Percentiles rank a stretch among this genome's conserved stretches.
These are phyloP conservation scores for Desmodesmus armatus DNA, from an alignment of 139 green algal genomes.

Conservation along the genomic window DNA sequence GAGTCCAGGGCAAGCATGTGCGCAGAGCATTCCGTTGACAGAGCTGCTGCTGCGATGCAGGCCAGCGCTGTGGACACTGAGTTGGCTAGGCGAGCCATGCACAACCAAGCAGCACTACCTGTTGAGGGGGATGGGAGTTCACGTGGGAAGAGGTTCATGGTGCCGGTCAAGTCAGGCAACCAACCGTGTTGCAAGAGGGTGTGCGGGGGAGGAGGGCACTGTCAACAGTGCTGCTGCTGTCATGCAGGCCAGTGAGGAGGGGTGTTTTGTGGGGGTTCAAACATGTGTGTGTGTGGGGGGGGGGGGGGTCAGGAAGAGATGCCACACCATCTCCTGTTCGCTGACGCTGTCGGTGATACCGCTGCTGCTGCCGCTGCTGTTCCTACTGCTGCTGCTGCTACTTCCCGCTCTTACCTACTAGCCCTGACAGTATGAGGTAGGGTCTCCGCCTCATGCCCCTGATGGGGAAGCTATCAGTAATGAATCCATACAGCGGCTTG, in stretches of 20 bases:
- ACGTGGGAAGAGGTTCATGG: too few species aligned
- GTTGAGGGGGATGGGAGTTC: too few species aligned
- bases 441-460: constrained; percentile 12
- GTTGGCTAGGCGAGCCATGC: constrained; percentile 8
- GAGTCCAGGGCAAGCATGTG: too few species aligned
- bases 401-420: neutral
- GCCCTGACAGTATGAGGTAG: constrained; percentile 36
- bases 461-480: constrained; percentile 41
- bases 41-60: constrained; percentile 28
- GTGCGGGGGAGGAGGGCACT: neutral
- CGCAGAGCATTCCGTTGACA: constrained; percentile 15
- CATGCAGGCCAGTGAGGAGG: constrained; percentile 20
- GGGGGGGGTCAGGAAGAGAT: too few species aligned
- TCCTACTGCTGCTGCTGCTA: neutral
- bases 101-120: too few species aligned
- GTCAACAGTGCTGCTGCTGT: constrained; percentile 22
- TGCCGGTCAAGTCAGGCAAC: too few species aligned
- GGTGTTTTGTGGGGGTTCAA: too few species aligned
- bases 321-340: neutral
- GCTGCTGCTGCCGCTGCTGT: neutral
- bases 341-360: neutral
- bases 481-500: constrained; percentile 37
- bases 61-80: neutral
- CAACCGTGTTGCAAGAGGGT: too few species aligned
- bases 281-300: too few species aligned